A percentile compares a stretch with the other conserved stretches of the same genome.
These are phyloP conservation scores for Posidonia australis DNA, from an alignment of 106 monocot species.

Conservation along the genomic window DNA sequence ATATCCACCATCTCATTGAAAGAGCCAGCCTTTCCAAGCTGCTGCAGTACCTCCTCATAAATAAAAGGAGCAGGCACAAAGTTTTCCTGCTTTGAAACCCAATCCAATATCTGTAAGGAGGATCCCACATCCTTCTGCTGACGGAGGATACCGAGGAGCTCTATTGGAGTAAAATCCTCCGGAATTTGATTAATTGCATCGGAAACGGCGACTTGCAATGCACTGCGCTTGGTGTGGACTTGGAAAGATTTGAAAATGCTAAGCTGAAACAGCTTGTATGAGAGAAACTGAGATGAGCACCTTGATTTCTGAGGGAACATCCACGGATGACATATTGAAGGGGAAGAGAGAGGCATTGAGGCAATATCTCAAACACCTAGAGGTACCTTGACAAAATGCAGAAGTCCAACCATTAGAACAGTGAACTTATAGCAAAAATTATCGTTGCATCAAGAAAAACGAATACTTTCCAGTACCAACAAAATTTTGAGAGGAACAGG, in stretches of 20 bases:
- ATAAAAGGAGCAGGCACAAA: constrained; percentile 28
- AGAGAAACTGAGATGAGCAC: background rate
- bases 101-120: constrained; percentile 37
- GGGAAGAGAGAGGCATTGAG: constrained; percentile 44
- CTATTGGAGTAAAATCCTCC: constrained; percentile 34
- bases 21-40: constrained; percentile 53
- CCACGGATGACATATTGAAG: constrained; percentile 15
- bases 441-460: too few relatives aligned
- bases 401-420: too few relatives aligned
- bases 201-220: constrained; percentile 3
- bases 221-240: background rate
- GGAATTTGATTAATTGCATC: constrained; percentile 24
- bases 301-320: constrained; percentile 11
- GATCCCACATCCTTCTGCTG: constrained; percentile 43
- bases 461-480: too few relatives aligned
- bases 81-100: constrained; percentile 26
- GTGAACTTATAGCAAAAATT: too few relatives aligned
- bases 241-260: background rate
- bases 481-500: too few relatives aligned
- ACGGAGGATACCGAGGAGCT: constrained; percentile 50
- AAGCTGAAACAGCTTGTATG: background rate
- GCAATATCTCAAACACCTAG: constrained; percentile 27
- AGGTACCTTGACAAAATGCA: too few relatives aligned
- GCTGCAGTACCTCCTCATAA: constrained; percentile 52
- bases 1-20: constrained; percentile 46